phyloP scores from a whole-genome alignment of 768 basidiomycete species.

The Sarcomyxa edulis region DNA sequence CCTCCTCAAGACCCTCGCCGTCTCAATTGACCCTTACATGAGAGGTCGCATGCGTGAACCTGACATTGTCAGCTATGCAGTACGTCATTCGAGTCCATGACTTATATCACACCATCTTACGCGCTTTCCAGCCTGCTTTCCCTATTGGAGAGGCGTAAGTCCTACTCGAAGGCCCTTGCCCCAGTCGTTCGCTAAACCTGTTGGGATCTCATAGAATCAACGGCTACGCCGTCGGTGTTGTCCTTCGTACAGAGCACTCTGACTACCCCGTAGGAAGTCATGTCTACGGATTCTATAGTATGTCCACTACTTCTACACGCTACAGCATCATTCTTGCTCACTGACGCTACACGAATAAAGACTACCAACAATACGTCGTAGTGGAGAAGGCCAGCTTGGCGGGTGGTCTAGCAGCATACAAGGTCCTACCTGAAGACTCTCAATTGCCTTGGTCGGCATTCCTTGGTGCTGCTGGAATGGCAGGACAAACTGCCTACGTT shows the following conservation, averaged over 20 bases:
- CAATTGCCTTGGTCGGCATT: constrained; percentile 34
- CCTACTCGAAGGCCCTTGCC: no score
- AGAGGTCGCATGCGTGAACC: constrained; percentile 30
- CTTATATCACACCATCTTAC: no score
- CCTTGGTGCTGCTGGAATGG: constrained; percentile 34
- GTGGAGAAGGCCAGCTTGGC: constrained; percentile 12
- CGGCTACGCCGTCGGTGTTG: no score
- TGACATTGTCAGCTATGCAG: no score
- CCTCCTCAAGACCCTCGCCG: constrained; percentile 36
- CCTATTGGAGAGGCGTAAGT: constrained; percentile 19
- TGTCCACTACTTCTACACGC: no score
- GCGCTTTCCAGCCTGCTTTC: constrained; percentile 13
- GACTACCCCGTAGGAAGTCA: no score
- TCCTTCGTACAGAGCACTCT: no score
- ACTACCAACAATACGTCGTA: constrained; percentile 25
- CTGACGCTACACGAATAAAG: not conserved
- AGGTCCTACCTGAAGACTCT: constrained; percentile 30
- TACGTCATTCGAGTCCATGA: no score
- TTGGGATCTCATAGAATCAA: no score
- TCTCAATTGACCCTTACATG: constrained; percentile 43
- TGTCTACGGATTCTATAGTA: no score
- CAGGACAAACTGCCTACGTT: constrained; percentile 25
- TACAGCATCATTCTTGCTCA: not conserved
- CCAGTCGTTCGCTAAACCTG: no score
- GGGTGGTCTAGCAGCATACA: constrained; percentile 6